A percentile compares a stretch with the other conserved stretches of the same genome.
Conservation (phyloP, 2,329 filamentous ascomycete species). For the Stachybotrys echinatus region DNA sequence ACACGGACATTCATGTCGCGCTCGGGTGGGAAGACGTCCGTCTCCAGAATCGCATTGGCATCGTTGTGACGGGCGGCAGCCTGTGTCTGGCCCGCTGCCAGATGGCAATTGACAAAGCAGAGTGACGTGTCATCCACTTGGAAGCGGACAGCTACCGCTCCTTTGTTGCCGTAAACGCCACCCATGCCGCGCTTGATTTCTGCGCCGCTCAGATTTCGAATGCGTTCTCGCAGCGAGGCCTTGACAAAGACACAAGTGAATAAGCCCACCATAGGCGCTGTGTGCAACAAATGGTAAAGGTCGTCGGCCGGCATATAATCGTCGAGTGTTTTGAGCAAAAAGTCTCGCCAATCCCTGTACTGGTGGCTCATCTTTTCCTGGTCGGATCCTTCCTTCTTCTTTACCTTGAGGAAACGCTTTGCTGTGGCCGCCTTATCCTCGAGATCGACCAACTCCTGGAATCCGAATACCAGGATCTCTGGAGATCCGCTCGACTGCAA, state of each 20-base stretch:
- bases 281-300: conserved; percentile 81
- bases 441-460: conserved; percentile 96
- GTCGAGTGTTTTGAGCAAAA: conserved; percentile 75
- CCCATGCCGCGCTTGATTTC: conserved; percentile 97
- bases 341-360: conserved; percentile 94
- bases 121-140: conserved; percentile 88
- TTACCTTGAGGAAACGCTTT: conserved; percentile 89
- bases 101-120: conserved; percentile 95
- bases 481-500: conserved; percentile 72
- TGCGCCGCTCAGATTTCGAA: conserved; percentile 70
- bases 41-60: conserved; percentile 82
- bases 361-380: conserved; percentile 95
- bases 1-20: conserved; percentile 60
- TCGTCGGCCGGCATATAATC: conserved; percentile 74
- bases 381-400: conserved; percentile 75
- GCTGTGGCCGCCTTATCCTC: conserved; percentile 97
- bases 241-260: conserved; percentile 97
- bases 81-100: conserved; percentile 88
- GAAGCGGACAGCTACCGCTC: conserved; percentile 87
- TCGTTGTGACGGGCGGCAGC: conserved; percentile 91
- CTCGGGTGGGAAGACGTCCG: conserved; percentile 67
- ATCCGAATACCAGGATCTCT: conserved; percentile 91
- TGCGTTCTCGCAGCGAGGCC: conserved; percentile 66
- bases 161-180: conserved; percentile 93
- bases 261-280: conserved; percentile 79